Percentiles rank a stretch among this genome's conserved stretches.
phyloP scores from a whole-genome alignment of 2,329 filamentous ascomycete genomes.

The Penicillium oxalicum region DNA sequence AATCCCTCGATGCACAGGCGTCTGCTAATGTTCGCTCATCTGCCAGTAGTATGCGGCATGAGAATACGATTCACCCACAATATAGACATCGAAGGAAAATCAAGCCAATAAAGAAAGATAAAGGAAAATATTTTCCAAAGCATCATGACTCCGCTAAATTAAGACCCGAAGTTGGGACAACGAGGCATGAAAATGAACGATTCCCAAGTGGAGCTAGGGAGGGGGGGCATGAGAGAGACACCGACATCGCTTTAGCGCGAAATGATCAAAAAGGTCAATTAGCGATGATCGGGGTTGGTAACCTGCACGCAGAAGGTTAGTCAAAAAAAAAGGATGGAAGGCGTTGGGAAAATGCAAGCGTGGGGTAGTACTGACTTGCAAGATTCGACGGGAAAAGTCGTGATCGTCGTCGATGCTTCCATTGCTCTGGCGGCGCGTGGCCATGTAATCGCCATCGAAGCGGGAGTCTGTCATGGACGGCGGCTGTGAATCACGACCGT shows the following conservation, averaged over 20 bases:
- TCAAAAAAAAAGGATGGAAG: slow-evolving; percentile 1
- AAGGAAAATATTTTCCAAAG: slow-evolving; percentile 12
- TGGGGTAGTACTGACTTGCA: slow-evolving; percentile 50
- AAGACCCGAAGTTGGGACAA: slow-evolving; percentile 20
- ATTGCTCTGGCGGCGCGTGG: slow-evolving; percentile 77
- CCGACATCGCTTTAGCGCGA: slow-evolving; percentile 10
- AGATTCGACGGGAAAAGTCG: slow-evolving; percentile 91
- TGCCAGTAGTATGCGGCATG: background rate
- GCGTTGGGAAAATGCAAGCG: background rate
- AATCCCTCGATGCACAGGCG: background rate
- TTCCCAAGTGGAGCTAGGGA: slow-evolving; percentile 12
- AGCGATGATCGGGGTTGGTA: slow-evolving; percentile 32
- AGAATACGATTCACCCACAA: slow-evolving; percentile 7
- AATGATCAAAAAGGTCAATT: slow-evolving; percentile 10
- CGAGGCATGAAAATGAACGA: slow-evolving; percentile 5
- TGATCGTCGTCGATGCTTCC: slow-evolving; percentile 96
- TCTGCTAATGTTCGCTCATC: background rate
- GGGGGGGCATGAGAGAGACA: slow-evolving; percentile 10
- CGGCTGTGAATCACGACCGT: slow-evolving; percentile 58
- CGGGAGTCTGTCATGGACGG: slow-evolving; percentile 75
- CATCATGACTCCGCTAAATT: slow-evolving; percentile 27
- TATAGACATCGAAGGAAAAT: slow-evolving; percentile 14
- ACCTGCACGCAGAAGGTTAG: slow-evolving; percentile 15
- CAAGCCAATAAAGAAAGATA: slow-evolving; percentile 2
- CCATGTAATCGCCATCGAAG: slow-evolving; percentile 76